Evolutionary conservation across 768 basidiomycete genomes (phyloP).

Genomic region (Cystofilobasidium ferigula): DNA sequence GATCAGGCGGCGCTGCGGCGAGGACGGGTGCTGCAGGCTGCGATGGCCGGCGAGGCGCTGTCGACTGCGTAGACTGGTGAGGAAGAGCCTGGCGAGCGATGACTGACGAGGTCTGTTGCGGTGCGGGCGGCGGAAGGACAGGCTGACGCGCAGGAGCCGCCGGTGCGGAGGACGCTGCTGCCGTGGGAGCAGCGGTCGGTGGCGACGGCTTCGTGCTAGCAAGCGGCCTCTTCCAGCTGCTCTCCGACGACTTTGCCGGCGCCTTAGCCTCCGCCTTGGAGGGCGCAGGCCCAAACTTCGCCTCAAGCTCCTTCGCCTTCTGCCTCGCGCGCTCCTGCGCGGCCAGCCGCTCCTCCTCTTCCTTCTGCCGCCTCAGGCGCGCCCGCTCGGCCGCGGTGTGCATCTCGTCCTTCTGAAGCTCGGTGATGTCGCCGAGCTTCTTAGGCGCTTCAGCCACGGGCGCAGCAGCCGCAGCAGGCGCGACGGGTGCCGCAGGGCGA

Average conservation of each 20-base stretch:
- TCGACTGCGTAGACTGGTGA: not conserved
- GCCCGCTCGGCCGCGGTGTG: slow-evolving; percentile 22
- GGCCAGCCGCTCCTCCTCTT: slow-evolving; percentile 21
- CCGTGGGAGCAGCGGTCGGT: not conserved
- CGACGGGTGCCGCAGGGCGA: not conserved
- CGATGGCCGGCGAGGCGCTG: not conserved
- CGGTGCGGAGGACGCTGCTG: not conserved
- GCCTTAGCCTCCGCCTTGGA: slow-evolving; percentile 3
- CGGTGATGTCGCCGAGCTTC: slow-evolving; percentile 6
- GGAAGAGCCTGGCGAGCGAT: no score
- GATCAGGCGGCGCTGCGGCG: not conserved
- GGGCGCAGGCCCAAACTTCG: not conserved
- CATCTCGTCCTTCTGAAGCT: slow-evolving; percentile 26
- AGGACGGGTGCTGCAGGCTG: not conserved
- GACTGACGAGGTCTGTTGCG: no score
- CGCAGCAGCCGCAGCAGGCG: not conserved
- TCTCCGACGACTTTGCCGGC: not conserved
- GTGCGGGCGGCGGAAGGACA: no score
- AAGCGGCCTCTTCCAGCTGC: not conserved
- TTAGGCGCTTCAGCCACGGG: not conserved
- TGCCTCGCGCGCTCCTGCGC: slow-evolving; percentile 15
- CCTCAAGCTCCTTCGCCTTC: slow-evolving; percentile 25
- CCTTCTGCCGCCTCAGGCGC: slow-evolving; percentile 14
- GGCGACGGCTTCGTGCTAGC: not conserved
- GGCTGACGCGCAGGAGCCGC: no score